Evolutionary conservation across 2,329 filamentous ascomycete species (phyloP).

Genomic region (Pezicula carpinea): DNA sequence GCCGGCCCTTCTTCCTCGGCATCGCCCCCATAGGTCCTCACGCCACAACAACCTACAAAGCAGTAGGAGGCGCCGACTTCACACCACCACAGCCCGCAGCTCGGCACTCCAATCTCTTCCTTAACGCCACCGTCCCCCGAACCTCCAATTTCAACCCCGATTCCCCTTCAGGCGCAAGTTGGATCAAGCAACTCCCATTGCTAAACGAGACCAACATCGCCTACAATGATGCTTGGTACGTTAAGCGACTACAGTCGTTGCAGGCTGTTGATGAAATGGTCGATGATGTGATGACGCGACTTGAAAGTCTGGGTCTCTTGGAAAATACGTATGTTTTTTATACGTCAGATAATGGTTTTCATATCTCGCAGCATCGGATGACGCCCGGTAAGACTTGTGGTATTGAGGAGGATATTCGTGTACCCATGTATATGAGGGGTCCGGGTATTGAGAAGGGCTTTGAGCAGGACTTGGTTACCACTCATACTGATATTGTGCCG

Average conservation of each 20-base stretch:
- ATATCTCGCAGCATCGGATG: conserved; percentile 48
- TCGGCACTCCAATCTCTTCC: conserved; percentile 59
- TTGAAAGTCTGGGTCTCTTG: conserved; percentile 34
- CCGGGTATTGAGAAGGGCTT: conserved; percentile 45
- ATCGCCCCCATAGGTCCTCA: conserved; percentile 66
- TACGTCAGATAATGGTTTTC: conserved; percentile 50
- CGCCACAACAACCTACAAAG: conserved; percentile 35
- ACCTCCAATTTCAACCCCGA: conserved; percentile 64
- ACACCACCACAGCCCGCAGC: conserved; percentile 49
- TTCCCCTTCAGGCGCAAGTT: conserved; percentile 40
- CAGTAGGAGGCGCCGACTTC: neutral
- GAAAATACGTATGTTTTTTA: conserved; percentile 53
- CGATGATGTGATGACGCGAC: conserved; percentile 37
- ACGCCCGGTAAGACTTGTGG: conserved; percentile 46
- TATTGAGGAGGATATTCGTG: conserved; percentile 46
- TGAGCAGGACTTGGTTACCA: conserved; percentile 38
- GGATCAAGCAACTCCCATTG: conserved; percentile 38
- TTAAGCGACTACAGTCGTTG: conserved; percentile 44
- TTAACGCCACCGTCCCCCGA: conserved; percentile 53
- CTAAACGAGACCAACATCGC: conserved; percentile 37
- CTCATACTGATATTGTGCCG: conserved; percentile 48
- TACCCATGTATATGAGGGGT: conserved; percentile 54
- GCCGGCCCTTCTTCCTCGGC: conserved; percentile 59
- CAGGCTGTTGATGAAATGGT: conserved; percentile 53
- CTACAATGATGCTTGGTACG: conserved; percentile 47